A percentile compares a stretch with the other conserved stretches of the same genome.
phyloP scores from a whole-genome alignment of 768 basidiomycete genomes.

The Hygrophoropsis aurantiaca region DNA sequence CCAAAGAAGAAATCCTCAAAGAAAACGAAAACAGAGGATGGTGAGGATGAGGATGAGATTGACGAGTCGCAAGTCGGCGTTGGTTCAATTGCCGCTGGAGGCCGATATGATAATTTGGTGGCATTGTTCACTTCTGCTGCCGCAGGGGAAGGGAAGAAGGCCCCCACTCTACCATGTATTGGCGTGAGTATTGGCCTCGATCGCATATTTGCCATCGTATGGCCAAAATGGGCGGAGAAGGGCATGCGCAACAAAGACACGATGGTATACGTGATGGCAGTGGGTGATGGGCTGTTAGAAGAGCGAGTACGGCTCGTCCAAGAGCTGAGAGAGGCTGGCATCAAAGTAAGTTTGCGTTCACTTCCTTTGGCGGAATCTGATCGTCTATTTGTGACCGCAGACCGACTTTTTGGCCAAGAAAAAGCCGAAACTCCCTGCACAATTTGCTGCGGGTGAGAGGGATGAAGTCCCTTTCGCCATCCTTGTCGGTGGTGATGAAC shows the following conservation, averaged over 20 bases:
- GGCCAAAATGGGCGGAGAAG: constrained; percentile 81
- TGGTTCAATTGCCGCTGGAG: constrained; percentile 99
- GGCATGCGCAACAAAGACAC: constrained; percentile 87
- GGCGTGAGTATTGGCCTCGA: constrained; percentile 94
- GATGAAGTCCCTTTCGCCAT: constrained; percentile 93
- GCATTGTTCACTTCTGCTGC: constrained; percentile 87
- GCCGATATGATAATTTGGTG: constrained; percentile 94
- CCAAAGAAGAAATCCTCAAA: constrained; percentile 41
- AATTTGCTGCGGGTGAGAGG: constrained; percentile 88
- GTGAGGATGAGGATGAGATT: constrained; percentile 73
- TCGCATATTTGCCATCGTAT: constrained; percentile 86
- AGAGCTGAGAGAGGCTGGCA: constrained; percentile 80
- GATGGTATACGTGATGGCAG: constrained; percentile 90
- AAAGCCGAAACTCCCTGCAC: constrained; percentile 84
- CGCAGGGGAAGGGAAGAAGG: constrained; percentile 70
- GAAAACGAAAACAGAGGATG: constrained; percentile 42
- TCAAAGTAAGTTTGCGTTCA: constrained; percentile 60
- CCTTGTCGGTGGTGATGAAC: constrained; percentile 86
- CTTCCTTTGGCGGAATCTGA: constrained; percentile 3
- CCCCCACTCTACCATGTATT: constrained; percentile 75
- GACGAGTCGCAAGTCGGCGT: constrained; percentile 95
- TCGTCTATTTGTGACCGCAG: constrained; percentile 36
- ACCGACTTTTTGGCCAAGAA: constrained; percentile 90
- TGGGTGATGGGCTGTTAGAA: constrained; percentile 84
- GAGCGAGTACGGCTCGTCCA: constrained; percentile 81